Evolutionary conservation across 129 eudicot species (phyloP).

Genomic region (Chrysanthemum makinoi): DNA sequence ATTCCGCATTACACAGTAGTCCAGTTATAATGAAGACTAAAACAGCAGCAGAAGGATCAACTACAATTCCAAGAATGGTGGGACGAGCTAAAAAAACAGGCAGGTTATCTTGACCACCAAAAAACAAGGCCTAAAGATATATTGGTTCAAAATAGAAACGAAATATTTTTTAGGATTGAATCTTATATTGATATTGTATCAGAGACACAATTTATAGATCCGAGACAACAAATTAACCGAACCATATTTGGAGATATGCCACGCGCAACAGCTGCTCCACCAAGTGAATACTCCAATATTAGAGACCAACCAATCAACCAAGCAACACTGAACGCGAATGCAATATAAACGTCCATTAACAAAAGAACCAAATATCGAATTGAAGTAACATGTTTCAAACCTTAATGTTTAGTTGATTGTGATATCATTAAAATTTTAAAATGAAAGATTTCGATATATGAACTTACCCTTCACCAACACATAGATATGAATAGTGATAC

Average conservation of each 20-base stretch:
- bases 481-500: constrained; percentile 1
- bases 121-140: constrained; percentile 61
- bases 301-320: constrained; percentile 98
- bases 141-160: neutral
- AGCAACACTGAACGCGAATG: constrained; percentile 59
- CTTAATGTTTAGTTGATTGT: neutral
- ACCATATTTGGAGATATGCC: constrained; percentile 99
- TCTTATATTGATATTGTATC: too few species aligned
- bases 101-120: constrained; percentile 78
- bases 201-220: too few species aligned
- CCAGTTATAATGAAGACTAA: constrained; percentile 79
- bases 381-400: neutral
- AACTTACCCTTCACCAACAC: constrained; percentile 94
- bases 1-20: constrained; percentile 80
- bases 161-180: neutral
- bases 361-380: neutral
- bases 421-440: neutral
- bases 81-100: constrained; percentile 86
- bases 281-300: constrained; percentile 92
- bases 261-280: constrained; percentile 95
- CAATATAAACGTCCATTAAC: neutral
- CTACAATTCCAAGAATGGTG: constrained; percentile 61
- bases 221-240: neutral
- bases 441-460: neutral
- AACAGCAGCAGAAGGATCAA: constrained; percentile 94